Evolutionary conservation across 2,329 filamentous ascomycete species (phyloP).

Genomic region (Hirsutella minnesotensis): DNA sequence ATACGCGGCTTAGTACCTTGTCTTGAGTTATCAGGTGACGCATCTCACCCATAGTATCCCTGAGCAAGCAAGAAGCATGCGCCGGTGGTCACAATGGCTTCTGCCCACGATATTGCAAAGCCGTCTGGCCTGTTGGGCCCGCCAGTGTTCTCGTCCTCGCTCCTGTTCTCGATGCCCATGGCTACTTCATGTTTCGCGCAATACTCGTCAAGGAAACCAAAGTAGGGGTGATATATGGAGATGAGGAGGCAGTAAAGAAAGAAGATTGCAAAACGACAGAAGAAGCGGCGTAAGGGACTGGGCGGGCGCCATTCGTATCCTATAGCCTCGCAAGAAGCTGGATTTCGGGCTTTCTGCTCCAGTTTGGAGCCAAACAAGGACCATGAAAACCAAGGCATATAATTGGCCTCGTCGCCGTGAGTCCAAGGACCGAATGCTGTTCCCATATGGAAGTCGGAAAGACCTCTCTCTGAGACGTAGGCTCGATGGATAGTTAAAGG

Average conservation of each 20-base stretch:
- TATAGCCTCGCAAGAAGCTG: conserved; percentile 6
- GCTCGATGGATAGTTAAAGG: neutral
- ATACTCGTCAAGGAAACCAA: conserved; percentile 3
- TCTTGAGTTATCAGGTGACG: neutral
- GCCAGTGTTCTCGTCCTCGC: too few species aligned
- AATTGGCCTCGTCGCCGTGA: neutral
- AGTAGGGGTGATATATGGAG: conserved; percentile 2
- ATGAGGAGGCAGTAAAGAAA: conserved; percentile 5
- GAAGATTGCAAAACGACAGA: conserved; percentile 4
- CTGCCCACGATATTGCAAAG: conserved; percentile 5
- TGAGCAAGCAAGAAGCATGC: conserved; percentile 10
- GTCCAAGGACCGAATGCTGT: neutral
- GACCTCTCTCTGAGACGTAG: neutral
- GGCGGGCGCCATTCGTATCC: conserved; percentile 6
- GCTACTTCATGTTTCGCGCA: too few species aligned
- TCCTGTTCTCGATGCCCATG: too few species aligned
- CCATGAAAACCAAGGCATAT: neutral
- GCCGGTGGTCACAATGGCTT: conserved; percentile 4
- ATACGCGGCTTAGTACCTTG: neutral
- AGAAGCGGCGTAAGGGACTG: neutral
- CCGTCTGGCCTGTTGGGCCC: too few species aligned
- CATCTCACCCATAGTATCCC: conserved; percentile 9
- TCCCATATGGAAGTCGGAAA: neutral
- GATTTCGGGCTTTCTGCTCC: conserved; percentile 10
- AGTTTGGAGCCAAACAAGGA: conserved; percentile 9